A percentile compares a stretch with the other conserved stretches of the same genome.
phyloP scores from a whole-genome alignment of 148 eudicot species.

The Persicaria maculosa region DNA sequence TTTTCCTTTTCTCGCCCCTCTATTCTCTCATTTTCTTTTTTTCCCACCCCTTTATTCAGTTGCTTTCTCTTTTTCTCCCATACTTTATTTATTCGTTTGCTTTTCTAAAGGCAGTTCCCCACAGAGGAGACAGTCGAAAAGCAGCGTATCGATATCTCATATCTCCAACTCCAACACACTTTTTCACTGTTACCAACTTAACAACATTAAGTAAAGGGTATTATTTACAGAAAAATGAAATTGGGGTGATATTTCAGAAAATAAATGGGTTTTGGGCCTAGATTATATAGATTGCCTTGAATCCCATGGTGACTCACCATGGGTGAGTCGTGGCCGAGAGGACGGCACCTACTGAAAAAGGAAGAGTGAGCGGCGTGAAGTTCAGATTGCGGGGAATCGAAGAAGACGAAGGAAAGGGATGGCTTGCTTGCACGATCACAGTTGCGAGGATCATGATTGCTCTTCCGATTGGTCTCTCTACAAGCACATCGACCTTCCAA shows the following conservation, averaged over 20 bases:
- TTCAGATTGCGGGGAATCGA: background rate
- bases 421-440: constrained; percentile 93
- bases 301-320: too few species aligned
- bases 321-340: background rate
- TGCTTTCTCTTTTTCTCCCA: background rate
- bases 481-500: constrained; percentile 80
- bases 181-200: too few species aligned
- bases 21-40: background rate
- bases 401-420: constrained; percentile 18
- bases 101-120: too few species aligned
- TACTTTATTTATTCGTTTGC: too few species aligned
- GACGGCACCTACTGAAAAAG: background rate
- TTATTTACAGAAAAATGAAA: too few species aligned
- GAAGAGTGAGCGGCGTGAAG: background rate
- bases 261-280: too few species aligned
- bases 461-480: constrained; percentile 92
- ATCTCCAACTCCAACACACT: too few species aligned
- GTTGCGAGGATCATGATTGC: constrained; percentile 92
- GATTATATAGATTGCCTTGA: too few species aligned
- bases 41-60: background rate
- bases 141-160: too few species aligned
- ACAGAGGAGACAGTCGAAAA: too few species aligned
- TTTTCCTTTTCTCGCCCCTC: background rate
- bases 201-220: too few species aligned
- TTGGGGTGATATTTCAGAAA: too few species aligned